phyloP scores from a whole-genome alignment of 495 filamentous ascomycete species.

The Neurospora sp. region DNA sequence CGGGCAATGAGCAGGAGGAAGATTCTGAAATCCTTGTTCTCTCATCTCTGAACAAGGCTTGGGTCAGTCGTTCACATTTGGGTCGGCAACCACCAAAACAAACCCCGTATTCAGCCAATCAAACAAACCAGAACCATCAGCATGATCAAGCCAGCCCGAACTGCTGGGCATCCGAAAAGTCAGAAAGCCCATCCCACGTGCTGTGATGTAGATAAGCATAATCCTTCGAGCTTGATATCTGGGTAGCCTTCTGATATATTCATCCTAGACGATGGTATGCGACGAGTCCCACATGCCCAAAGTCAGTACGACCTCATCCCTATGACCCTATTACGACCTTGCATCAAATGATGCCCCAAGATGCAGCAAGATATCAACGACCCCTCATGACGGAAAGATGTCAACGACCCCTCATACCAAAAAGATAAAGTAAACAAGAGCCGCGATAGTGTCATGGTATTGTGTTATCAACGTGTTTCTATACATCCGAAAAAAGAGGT shows the following conservation, averaged over 20 bases:
- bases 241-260: neutral
- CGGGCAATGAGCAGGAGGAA: neutral
- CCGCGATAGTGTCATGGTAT: neutral
- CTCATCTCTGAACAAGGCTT: neutral
- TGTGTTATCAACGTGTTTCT: neutral
- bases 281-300: neutral
- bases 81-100: neutral
- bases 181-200: neutral
- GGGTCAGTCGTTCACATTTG: neutral
- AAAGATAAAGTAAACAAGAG: neutral
- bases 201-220: neutral
- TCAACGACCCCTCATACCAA: neutral
- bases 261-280: neutral
- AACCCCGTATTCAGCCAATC: neutral
- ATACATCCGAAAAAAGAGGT: neutral
- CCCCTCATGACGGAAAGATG: neutral
- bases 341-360: neutral
- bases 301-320: neutral
- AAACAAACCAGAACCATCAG: neutral
- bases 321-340: neutral
- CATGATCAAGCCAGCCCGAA: neutral
- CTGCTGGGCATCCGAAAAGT: neutral
- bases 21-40: neutral
- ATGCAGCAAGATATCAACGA: neutral
- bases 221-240: neutral